Conservation (phyloP, 2,329 filamentous ascomycete genomes). For the Diaporthe sp. region DNA sequence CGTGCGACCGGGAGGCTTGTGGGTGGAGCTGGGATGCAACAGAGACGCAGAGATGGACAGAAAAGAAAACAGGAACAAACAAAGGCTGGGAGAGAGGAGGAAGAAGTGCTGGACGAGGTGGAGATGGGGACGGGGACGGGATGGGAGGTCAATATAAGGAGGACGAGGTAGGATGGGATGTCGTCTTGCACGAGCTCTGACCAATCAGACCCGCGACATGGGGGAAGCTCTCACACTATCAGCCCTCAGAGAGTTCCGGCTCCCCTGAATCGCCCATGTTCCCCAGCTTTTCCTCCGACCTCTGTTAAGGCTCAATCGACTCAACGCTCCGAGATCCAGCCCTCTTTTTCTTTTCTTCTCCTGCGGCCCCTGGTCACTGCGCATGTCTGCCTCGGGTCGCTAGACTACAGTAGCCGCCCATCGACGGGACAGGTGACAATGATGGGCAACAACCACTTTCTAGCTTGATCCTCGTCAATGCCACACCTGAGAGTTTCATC, state of each 20-base stretch:
- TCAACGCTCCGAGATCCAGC: conserved; percentile 20
- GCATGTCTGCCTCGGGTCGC: not conserved
- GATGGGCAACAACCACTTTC: not conserved
- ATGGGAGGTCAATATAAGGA: conserved; percentile 44
- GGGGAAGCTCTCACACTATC: conserved; percentile 43
- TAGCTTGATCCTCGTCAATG: conserved; percentile 24
- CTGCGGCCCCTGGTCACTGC: not conserved
- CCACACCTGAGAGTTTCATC: conserved; percentile 28
- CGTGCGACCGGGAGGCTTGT: conserved; percentile 31
- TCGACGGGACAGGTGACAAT: not conserved
- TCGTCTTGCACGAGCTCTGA: conserved; percentile 45
- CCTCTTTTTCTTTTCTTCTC: conserved; percentile 3
- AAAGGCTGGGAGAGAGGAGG: conserved; percentile 40
- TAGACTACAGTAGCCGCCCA: conserved; percentile 9
- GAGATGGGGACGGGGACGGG: conserved; percentile 45
- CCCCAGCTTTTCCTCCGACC: conserved; percentile 30
- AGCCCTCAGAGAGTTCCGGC: conserved; percentile 32
- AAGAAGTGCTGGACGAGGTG: conserved; percentile 38
- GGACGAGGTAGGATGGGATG: conserved; percentile 40
- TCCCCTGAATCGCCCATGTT: conserved; percentile 27
- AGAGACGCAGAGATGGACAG: conserved; percentile 7
- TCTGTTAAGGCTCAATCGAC: conserved; percentile 22
- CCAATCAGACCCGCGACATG: conserved; percentile 48
- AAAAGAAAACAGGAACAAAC: conserved; percentile 35
- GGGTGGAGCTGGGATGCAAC: conserved; percentile 16